These are phyloP conservation scores for Phytopythium helicoides DNA, from an alignment of 352 stramenopile species.

Conservation along the genomic window DNA sequence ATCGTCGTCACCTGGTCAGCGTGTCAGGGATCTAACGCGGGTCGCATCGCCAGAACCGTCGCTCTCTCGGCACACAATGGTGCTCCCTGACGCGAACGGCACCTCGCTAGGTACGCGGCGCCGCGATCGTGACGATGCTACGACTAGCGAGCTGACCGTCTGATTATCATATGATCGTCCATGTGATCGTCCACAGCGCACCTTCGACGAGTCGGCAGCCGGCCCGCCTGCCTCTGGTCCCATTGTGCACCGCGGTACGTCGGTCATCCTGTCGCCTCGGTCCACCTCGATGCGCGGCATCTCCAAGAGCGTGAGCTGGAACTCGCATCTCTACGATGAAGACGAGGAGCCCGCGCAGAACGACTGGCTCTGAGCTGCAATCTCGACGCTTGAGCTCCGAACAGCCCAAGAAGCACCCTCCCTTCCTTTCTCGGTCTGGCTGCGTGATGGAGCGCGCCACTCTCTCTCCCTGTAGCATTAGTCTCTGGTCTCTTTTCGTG, in stretches of 20 bases:
- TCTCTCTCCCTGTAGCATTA: slow-evolving; percentile 29
- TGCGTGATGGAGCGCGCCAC: slow-evolving; percentile 27
- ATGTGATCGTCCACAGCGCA: slow-evolving; percentile 27
- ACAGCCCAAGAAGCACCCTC: slow-evolving; percentile 7
- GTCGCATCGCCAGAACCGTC: slow-evolving; percentile 17
- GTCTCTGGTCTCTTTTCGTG: slow-evolving; percentile 20
- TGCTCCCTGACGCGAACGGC: slow-evolving; percentile 29
- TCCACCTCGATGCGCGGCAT: slow-evolving; percentile 38
- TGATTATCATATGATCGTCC: not conserved
- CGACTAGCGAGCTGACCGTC: not conserved
- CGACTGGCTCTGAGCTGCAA: slow-evolving; percentile 67
- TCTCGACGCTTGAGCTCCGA: slow-evolving; percentile 8
- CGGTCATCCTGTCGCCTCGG: slow-evolving; percentile 52
- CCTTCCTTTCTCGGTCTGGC: slow-evolving; percentile 11
- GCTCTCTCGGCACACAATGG: slow-evolving; percentile 39
- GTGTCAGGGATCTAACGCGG: not conserved
- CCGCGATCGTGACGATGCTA: not conserved
- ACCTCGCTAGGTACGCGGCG: slow-evolving; percentile 31
- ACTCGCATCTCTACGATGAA: slow-evolving; percentile 38
- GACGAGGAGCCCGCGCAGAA: slow-evolving; percentile 70
- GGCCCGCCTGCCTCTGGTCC: slow-evolving; percentile 35
- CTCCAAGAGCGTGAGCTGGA: slow-evolving; percentile 77
- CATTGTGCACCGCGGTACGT: slow-evolving; percentile 46
- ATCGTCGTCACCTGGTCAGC: slow-evolving; percentile 3
- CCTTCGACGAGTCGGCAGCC: slow-evolving; percentile 52